Conservation (phyloP, 2,329 filamentous ascomycete species). For the Zymoseptoria tritici region DNA sequence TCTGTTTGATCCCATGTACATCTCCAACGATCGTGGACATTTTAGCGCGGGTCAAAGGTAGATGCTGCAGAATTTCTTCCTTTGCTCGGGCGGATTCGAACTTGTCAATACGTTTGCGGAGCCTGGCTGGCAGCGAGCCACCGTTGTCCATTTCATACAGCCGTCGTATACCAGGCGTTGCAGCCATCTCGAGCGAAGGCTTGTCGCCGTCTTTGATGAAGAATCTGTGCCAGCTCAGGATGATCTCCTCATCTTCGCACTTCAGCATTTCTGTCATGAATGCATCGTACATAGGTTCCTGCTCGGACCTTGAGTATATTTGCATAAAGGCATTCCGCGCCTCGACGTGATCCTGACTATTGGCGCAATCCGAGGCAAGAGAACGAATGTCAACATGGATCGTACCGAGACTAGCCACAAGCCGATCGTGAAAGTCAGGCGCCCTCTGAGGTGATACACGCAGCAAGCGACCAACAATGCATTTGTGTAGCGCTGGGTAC, state of each 20-base stretch:
- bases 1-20: slow-evolving; percentile 37
- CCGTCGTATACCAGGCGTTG: slow-evolving; percentile 24
- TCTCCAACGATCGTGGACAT: slow-evolving; percentile 32
- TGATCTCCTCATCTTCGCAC: slow-evolving; percentile 19
- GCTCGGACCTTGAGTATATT: slow-evolving; percentile 33
- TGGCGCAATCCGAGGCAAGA: slow-evolving; percentile 17
- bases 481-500: slow-evolving; percentile 37
- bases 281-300: slow-evolving; percentile 36
- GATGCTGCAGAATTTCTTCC: slow-evolving; percentile 1
- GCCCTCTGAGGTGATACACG: slow-evolving; percentile 21
- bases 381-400: slow-evolving; percentile 18
- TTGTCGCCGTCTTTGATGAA: slow-evolving; percentile 32
- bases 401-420: slow-evolving; percentile 32
- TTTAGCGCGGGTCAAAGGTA: slow-evolving; percentile 16
- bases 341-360: background rate
- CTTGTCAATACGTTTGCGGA: slow-evolving; percentile 1
- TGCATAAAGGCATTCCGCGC: slow-evolving; percentile 21
- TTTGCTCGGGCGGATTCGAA: background rate
- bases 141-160: slow-evolving; percentile 19
- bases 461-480: slow-evolving; percentile 38
- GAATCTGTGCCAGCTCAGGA: slow-evolving; percentile 34
- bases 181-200: slow-evolving; percentile 30
- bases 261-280: slow-evolving; percentile 32
- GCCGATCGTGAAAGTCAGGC: slow-evolving; percentile 25
- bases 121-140: slow-evolving; percentile 17